These are phyloP conservation scores for Tetrahymena borealis DNA, from an alignment of 73 alveolate species.

Conservation along the genomic window DNA sequence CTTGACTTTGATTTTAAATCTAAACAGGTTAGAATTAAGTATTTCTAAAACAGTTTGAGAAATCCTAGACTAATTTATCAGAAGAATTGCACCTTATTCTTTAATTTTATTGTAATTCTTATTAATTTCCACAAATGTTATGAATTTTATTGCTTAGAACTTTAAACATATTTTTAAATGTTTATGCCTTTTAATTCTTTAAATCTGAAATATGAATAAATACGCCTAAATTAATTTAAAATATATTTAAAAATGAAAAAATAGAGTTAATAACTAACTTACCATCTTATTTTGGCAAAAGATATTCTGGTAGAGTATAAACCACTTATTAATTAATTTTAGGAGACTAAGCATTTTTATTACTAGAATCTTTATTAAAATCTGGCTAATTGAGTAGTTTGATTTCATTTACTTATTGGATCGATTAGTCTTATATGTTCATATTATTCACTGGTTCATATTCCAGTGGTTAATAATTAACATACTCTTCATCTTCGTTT, in stretches of 20 bases:
- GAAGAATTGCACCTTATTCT: too few species aligned
- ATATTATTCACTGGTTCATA: neutral
- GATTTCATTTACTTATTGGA: neutral
- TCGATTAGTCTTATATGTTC: neutral
- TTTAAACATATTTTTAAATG: neutral
- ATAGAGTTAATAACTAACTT: neutral
- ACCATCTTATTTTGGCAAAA: neutral
- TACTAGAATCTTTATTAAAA: neutral
- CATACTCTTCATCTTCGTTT: neutral
- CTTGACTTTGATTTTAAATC: too few species aligned
- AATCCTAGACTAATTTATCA: too few species aligned
- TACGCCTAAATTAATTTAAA: neutral
- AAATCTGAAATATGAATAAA: neutral
- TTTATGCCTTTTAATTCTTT: neutral
- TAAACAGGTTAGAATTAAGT: too few species aligned
- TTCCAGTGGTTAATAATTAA: neutral
- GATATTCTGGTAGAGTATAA: neutral
- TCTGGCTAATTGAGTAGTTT: neutral
- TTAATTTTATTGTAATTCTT: too few species aligned
- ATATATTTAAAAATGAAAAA: neutral
- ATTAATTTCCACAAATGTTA: neutral
- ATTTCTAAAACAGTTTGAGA: too few species aligned
- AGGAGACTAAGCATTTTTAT: neutral
- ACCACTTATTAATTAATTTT: neutral
- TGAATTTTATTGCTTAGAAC: neutral